Percentiles rank a stretch among this genome's conserved stretches.
phyloP scores from a whole-genome alignment of 176 grass and related monocot genomes.

The Oryza glumipatula region DNA sequence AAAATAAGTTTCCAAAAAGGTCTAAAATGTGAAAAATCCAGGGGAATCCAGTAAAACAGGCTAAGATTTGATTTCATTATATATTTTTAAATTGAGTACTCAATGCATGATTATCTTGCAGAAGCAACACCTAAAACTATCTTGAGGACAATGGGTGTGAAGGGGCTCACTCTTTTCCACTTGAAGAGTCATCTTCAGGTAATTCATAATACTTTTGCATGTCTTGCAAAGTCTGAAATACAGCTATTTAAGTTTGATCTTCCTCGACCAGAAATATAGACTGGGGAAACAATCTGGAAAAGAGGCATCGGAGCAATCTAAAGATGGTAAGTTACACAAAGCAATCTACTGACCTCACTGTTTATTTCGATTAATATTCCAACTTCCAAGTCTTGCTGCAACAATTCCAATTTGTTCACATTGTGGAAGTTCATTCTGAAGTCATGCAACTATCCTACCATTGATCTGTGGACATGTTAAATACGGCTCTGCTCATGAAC shows the following conservation, averaged over 20 bases:
- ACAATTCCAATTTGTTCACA: neutral
- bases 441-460: neutral
- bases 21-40: too few relatives aligned
- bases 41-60: neutral
- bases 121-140: conserved; percentile 99
- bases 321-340: conserved; percentile 76
- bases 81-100: neutral
- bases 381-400: neutral
- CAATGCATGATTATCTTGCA: conserved; percentile 44
- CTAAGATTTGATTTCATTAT: neutral
- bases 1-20: too few relatives aligned
- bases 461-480: neutral
- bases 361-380: neutral
- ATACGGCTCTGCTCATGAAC: neutral
- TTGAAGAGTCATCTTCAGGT: conserved; percentile 99
- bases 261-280: conserved; percentile 87
- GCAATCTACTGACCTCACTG: conserved; percentile 2
- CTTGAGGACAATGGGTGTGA: conserved; percentile 98
- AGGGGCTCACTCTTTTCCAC: conserved; percentile 96
- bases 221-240: conserved; percentile 5
- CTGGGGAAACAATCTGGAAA: conserved; percentile 95
- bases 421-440: conserved; percentile 9
- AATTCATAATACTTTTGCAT: conserved; percentile 2
- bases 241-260: conserved; percentile 11
- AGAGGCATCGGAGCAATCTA: conserved; percentile 79